phyloP scores from a whole-genome alignment of 768 basidiomycete species.

The Pleurotus djamor region DNA sequence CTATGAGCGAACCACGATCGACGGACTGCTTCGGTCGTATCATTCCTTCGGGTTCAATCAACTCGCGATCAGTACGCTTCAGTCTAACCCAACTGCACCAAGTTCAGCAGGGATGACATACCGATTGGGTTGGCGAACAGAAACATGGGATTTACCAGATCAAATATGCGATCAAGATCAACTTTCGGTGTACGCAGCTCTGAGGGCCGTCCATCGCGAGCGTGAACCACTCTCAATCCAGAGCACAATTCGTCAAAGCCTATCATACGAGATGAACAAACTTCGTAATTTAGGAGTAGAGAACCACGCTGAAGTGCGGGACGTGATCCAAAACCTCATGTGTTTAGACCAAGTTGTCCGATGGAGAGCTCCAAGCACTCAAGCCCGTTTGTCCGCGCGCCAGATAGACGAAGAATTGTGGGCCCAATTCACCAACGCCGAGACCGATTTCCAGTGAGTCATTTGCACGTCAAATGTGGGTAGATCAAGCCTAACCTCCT shows the following conservation, averaged over 20 bases:
- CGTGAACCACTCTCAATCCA: conserved; percentile 53
- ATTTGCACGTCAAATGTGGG: not conserved
- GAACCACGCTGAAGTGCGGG: conserved; percentile 73
- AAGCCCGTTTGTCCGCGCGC: conserved; percentile 29
- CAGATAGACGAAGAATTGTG: conserved; percentile 30
- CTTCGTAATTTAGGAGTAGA: conserved; percentile 72
- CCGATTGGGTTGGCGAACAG: conserved; percentile 90
- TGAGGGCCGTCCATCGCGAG: conserved; percentile 83
- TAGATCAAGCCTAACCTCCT: not conserved
- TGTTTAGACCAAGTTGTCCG: conserved; percentile 74
- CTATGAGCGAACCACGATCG: conserved; percentile 37
- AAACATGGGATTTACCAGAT: conserved; percentile 92
- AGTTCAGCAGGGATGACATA: conserved; percentile 57
- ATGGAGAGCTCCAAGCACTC: conserved; percentile 47
- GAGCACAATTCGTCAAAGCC: conserved; percentile 41
- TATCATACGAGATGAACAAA: conserved; percentile 60
- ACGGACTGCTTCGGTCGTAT: conserved; percentile 76
- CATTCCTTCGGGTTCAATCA: conserved; percentile 89
- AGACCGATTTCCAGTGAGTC: conserved; percentile 66
- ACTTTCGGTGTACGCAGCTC: conserved; percentile 69
- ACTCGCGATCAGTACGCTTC: conserved; percentile 74
- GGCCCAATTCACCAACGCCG: conserved; percentile 44
- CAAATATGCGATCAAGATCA: conserved; percentile 40
- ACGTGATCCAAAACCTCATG: conserved; percentile 69
- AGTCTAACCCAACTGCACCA: conserved; percentile 31